Percentiles rank a stretch among this genome's conserved stretches.
phyloP scores from a whole-genome alignment of 129 eudicot genomes.

The Chrysanthemum makinoi region DNA sequence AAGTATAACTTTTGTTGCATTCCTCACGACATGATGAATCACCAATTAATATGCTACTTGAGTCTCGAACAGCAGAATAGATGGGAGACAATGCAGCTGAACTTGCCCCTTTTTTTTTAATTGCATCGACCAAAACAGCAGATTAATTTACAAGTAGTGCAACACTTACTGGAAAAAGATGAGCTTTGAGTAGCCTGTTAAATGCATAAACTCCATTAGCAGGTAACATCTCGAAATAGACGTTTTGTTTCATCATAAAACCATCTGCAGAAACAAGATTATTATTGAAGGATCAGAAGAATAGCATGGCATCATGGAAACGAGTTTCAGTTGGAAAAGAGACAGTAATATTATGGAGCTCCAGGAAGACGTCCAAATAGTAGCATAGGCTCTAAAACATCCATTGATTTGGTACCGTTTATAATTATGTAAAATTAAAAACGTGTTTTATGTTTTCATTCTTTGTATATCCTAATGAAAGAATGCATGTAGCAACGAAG shows the following conservation, averaged over 20 bases:
- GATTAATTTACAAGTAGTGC: not conserved
- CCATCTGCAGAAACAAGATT: constrained; percentile 58
- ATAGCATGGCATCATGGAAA: not conserved
- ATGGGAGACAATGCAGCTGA: no score
- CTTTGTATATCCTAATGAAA: not conserved
- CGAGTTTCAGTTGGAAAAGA: not conserved
- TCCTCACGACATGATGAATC: no score
- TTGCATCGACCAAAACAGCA: no score
- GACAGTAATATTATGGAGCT: not conserved
- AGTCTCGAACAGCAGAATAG: no score
- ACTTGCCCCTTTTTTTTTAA: no score
- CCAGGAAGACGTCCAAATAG: not conserved
- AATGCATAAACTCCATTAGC: constrained; percentile 34
- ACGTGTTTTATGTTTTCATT: not conserved
- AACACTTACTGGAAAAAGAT: constrained; percentile 11
- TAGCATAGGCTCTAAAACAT: not conserved
- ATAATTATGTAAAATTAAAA: not conserved
- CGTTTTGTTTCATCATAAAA: constrained; percentile 78
- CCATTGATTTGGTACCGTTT: not conserved
- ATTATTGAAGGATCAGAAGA: not conserved
- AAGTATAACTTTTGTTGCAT: no score
- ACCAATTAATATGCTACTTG: no score
- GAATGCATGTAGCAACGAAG: not conserved
- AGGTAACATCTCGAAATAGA: constrained; percentile 71
- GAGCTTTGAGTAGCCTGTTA: constrained; percentile 23